Conservation (phyloP, 148 eudicot species). For the Vaccinium vitisidaea region DNA sequence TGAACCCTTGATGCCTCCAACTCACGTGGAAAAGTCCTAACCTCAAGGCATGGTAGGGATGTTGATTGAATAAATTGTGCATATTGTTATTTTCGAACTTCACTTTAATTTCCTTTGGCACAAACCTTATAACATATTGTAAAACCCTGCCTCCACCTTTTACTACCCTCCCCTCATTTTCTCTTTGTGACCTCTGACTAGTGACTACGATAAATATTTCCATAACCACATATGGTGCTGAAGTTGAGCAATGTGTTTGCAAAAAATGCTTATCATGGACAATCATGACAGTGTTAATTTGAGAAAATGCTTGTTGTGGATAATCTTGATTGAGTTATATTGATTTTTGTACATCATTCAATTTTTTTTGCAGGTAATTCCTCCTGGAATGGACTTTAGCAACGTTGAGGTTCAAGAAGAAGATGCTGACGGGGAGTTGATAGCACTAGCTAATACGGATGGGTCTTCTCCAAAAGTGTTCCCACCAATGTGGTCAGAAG, state of each 20-base stretch:
- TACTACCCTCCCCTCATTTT: not conserved
- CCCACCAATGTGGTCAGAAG: conserved; percentile 69
- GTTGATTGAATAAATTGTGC: not conserved
- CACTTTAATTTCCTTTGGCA: not conserved
- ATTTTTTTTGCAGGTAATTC: conserved; percentile 49
- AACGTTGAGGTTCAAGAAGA: conserved; percentile 66
- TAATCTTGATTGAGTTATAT: not conserved
- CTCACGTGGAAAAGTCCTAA: not conserved
- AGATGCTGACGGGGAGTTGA: conserved; percentile 47
- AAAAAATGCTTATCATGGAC: not conserved
- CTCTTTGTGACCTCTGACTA: not conserved
- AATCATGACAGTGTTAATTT: not conserved
- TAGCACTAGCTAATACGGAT: conserved; percentile 41
- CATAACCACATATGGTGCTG: not conserved
- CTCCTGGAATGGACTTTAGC: conserved; percentile 87
- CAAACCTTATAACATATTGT: not conserved
- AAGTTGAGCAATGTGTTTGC: not conserved
- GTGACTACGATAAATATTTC: not conserved
- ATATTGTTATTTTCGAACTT: not conserved
- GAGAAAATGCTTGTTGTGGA: conserved; percentile 3
- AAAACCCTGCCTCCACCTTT: not conserved
- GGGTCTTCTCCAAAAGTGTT: conserved; percentile 58
- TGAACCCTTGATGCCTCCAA: not conserved
- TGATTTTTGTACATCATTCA: not conserved
- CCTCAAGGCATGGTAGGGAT: not conserved